Conservation (phyloP, 306 rosid genomes). For the Trichosanthes truncata region DNA sequence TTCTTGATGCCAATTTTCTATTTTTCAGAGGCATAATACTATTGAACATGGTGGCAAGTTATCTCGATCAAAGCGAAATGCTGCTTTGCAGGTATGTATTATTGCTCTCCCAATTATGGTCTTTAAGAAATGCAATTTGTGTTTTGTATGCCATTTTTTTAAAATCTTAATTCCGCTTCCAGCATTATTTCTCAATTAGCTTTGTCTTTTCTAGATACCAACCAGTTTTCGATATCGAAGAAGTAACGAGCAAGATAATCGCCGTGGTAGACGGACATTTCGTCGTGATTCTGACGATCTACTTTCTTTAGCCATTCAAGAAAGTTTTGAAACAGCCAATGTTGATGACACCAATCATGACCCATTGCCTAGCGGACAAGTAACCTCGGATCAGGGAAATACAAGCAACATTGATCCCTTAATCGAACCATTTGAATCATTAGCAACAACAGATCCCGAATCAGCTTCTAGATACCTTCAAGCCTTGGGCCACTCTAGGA, state of each 20-base stretch:
- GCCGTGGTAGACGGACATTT: constrained; percentile 60
- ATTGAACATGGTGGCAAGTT: constrained; percentile 87
- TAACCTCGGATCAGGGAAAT: constrained; percentile 31
- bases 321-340: constrained; percentile 72
- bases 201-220: constrained; percentile 54
- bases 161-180: background rate
- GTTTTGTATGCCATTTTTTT: background rate
- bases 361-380: constrained; percentile 35
- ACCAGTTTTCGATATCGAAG: constrained; percentile 72
- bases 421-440: constrained; percentile 51
- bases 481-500: constrained; percentile 65
- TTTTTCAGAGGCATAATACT: constrained; percentile 71
- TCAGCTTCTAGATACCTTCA: constrained; percentile 66
- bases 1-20: constrained; percentile 2
- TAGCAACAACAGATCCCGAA: constrained; percentile 41
- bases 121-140: background rate
- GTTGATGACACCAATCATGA: constrained; percentile 21
- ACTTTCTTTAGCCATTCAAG: constrained; percentile 75
- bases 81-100: constrained; percentile 71
- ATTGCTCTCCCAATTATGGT: background rate
- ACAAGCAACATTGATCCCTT: constrained; percentile 40
- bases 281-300: constrained; percentile 60
- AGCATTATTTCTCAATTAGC: background rate
- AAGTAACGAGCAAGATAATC: constrained; percentile 56
- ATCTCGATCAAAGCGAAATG: constrained; percentile 93